Base-by-base conservation (phyloP, 495 filamentous ascomycete genomes). In the Talaromyces liani region DNA sequence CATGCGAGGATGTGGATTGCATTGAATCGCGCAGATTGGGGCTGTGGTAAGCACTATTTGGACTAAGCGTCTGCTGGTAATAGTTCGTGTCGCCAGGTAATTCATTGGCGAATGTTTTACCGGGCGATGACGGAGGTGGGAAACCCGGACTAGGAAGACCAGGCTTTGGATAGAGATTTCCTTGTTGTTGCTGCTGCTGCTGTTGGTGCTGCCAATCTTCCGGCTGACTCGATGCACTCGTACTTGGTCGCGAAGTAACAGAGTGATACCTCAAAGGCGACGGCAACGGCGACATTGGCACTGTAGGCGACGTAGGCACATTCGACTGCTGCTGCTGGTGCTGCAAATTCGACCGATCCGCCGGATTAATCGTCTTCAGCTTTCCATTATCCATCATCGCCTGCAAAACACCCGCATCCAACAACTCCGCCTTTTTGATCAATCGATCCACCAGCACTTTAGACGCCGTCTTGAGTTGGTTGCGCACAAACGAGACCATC, bases 311-410 rank as follows among this genome's bases (percentile, higher is more conserved):
- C 25, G 22, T 7, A 27, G 18, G 54, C 16, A 16, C 36, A 16
- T 57, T 18, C 10, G 16, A 6, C 18, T 24, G 58, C 68, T 90
- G 92, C 75, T 97, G 93, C 79, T 97, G 93, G 78, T 84, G 84
- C 74, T 93, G 96, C 63, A 97, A 73, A 68, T 93, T 90, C 53
- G 94, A 94, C 36, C 94, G 82, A 72, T 98, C 91, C 64, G 88
- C 86, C 0, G 94, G 92, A 16, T 82, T 91, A 49, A 91, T 90
- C 93, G 86, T 88, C 60, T 98, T 93, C 65, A 93, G 97, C 67
- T 97, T 94, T 0, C 91, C 93, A 72, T 98, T 92, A 71, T 98
- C 94, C 27, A 92, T 84, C 16, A 98, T 88, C 33, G 90, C 4
- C 93, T 98, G 14, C 93, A 79, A 49, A 84, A 84, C 1, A 91